A percentile compares a stretch with the other conserved stretches of the same genome.
Evolutionary conservation across 2,329 filamentous ascomycete genomes (phyloP).

Genomic region (Ceratocystis ficicola): DNA sequence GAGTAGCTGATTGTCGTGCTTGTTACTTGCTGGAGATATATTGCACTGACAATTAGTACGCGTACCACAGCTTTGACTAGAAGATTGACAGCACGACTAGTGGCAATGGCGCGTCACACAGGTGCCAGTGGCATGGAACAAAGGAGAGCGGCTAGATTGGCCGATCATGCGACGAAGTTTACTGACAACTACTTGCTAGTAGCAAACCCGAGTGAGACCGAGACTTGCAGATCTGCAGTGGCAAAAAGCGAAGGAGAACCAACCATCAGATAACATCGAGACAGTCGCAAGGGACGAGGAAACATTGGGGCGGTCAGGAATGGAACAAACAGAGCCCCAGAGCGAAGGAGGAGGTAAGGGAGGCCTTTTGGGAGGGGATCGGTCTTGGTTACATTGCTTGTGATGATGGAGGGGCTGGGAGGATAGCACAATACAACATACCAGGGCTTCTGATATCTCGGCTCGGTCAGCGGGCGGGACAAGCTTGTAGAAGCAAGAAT

Average conservation of each 20-base stretch:
- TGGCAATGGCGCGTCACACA: not conserved
- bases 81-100: too few relatives aligned
- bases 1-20: too few relatives aligned
- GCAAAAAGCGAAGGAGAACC: not conserved
- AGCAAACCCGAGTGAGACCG: not conserved
- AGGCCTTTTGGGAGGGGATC: not conserved
- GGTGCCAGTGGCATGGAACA: not conserved
- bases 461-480: not conserved
- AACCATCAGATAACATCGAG: not conserved
- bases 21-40: too few relatives aligned
- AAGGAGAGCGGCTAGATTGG: not conserved
- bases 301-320: constrained; percentile 1
- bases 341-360: not conserved
- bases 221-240: constrained; percentile 8
- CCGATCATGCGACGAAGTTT: not conserved
- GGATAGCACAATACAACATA: not conserved
- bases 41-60: too few relatives aligned
- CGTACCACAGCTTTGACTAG: too few relatives aligned
- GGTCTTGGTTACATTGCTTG: not conserved
- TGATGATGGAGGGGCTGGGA: constrained; percentile 4
- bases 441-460: not conserved
- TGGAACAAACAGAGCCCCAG: not conserved
- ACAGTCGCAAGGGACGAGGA: not conserved
- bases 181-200: not conserved
- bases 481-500: not conserved